Evolutionary conservation across 306 rosid genomes (phyloP), one percentile per base, ranked within the genome.

Genomic region (Comarum palustre): DNA sequence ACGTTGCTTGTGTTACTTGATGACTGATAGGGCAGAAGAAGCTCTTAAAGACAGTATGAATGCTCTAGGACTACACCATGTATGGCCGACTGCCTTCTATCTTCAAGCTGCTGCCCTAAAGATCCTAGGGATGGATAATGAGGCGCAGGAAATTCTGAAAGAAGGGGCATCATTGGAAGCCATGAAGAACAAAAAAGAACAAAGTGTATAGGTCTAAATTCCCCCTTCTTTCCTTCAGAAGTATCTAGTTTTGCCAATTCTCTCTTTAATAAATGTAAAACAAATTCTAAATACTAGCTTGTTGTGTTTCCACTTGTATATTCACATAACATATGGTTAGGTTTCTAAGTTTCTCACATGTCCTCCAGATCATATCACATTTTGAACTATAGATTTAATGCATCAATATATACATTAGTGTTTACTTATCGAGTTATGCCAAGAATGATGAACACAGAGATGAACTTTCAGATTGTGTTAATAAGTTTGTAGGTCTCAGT

Each of bases 21-120:
- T 91, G 93, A 89, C 71, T 66, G 92, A 88, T 55, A 88, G 79
- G 96, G 79, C 88, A 32, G 95, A 86, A 82, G 96, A 87, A 83
- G 99, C 96, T 75, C 90, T 89, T n/a, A 96, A 91, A 69, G 99
- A 94, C 70, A 92, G 96, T 2, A 91, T 88, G 97, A 91, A 82
- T 79, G 95, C 96, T 70, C 97, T 91, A 59, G 87, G 82, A 15
- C 72, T 88, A 41, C 75, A 86, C 58, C 90, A 92, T 0, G 81
- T 87, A 4, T 91, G 97, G 99, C 87, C 88, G 0, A 89, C 91
- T 60, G 89, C 96, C 55, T 85, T 89, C 81, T 94, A 91, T 86
- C 99, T 94, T 77, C 97, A 94, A 84, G 93, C 90, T 12, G 95
- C 92, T 36, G 88, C 99, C 19, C 90, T 88, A 51, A 87, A 82